phyloP scores from a whole-genome alignment of 306 rosid species.

The Prunus armeniaca region DNA sequence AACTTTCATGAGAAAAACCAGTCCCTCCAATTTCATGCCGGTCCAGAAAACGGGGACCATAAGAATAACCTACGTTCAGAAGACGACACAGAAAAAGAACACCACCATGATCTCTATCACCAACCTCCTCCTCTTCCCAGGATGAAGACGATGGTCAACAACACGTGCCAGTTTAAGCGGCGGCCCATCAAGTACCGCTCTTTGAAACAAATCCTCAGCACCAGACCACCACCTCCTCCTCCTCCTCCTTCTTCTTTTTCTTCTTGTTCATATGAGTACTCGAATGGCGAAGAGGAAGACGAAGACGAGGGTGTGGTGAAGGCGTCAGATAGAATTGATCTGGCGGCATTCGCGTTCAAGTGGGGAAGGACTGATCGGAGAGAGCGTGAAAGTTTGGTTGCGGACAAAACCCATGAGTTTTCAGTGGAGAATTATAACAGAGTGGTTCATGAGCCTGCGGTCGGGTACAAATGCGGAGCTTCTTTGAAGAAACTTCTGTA shows the following conservation, averaged over 20 bases:
- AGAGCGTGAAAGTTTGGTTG: neutral
- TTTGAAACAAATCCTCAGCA: neutral
- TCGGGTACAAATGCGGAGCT: neutral
- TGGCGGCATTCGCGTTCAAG: neutral
- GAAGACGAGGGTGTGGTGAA: neutral
- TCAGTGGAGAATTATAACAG: neutral
- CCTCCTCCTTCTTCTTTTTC: neutral
- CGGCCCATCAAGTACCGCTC: neutral
- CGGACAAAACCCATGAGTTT: too few species aligned
- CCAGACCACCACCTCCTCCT: neutral
- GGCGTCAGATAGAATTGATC: neutral
- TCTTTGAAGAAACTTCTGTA: neutral
- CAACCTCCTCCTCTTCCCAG: neutral
- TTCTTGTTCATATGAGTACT: neutral
- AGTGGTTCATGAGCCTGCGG: neutral
- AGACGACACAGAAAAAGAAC: neutral
- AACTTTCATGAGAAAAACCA: neutral
- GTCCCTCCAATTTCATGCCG: neutral
- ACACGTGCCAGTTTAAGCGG: neutral
- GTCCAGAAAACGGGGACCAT: neutral
- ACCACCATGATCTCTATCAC: neutral
- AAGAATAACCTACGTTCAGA: neutral
- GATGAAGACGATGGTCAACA: neutral
- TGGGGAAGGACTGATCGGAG: neutral
- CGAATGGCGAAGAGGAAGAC: neutral